phyloP scores from a whole-genome alignment of 2,329 filamentous ascomycete species.

The Fusarium sp. region DNA sequence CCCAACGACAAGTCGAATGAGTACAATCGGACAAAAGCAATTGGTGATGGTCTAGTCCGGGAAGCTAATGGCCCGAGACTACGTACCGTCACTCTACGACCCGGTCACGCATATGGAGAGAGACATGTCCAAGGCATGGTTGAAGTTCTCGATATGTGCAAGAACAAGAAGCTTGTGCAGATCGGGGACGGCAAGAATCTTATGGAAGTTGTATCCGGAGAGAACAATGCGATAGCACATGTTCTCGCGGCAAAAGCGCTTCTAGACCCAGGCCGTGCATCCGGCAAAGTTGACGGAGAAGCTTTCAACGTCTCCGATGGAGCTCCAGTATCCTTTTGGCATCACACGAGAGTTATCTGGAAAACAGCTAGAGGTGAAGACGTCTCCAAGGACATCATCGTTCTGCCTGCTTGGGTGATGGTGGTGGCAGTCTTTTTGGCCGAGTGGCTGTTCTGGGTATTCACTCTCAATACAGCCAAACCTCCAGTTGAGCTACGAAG shows the following conservation, averaged over 20 bases:
- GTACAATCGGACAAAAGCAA: slow-evolving; percentile 47
- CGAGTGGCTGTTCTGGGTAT: slow-evolving; percentile 37
- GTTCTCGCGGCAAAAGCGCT: slow-evolving; percentile 43
- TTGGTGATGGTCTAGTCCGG: slow-evolving; percentile 44
- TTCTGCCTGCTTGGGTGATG: slow-evolving; percentile 43
- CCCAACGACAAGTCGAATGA: slow-evolving; percentile 35
- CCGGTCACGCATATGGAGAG: slow-evolving; percentile 48
- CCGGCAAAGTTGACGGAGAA: slow-evolving; percentile 43
- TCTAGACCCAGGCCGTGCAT: slow-evolving; percentile 18
- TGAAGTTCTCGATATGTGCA: slow-evolving; percentile 47
- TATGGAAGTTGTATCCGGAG: slow-evolving; percentile 43
- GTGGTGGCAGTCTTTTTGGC: slow-evolving; percentile 6
- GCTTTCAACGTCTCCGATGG: slow-evolving; percentile 51
- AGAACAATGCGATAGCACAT: slow-evolving; percentile 42
- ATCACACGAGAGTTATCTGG: slow-evolving; percentile 43
- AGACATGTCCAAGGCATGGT: slow-evolving; percentile 42
- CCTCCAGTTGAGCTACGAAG: slow-evolving; percentile 38
- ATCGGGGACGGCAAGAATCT: slow-evolving; percentile 40
- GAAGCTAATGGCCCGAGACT: slow-evolving; percentile 42
- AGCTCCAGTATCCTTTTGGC: slow-evolving; percentile 44
- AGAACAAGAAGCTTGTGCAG: slow-evolving; percentile 46
- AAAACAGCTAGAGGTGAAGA: slow-evolving; percentile 23
- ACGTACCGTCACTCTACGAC: slow-evolving; percentile 40
- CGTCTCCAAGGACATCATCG: not conserved
- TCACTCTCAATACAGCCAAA: slow-evolving; percentile 37